phyloP scores from a whole-genome alignment of 2,329 filamentous ascomycete species.

The Penicillium janthinellum region DNA sequence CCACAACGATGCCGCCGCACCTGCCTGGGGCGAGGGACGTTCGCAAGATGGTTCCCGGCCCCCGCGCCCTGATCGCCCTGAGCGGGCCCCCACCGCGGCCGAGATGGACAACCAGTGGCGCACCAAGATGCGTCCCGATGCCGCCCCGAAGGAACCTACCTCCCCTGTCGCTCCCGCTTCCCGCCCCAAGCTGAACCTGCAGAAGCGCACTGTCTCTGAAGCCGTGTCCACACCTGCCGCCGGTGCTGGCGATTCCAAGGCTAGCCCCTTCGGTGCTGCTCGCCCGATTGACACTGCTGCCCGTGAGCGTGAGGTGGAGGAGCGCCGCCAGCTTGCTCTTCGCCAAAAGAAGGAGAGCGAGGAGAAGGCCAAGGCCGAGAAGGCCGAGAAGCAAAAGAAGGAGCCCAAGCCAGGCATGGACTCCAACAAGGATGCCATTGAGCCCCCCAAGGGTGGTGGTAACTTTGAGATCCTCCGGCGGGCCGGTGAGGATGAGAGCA shows the following conservation, averaged over 20 bases:
- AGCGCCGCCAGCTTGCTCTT: constrained; percentile 73
- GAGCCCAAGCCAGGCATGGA: constrained; percentile 40
- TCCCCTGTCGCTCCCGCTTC: constrained; percentile 60
- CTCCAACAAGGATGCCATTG: constrained; percentile 45
- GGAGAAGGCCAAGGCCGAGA: constrained; percentile 77
- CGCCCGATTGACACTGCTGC: constrained; percentile 91
- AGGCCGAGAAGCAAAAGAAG: constrained; percentile 58
- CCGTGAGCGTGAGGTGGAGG: constrained; percentile 85
- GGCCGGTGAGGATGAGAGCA: constrained; percentile 50
- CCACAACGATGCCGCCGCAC: constrained; percentile 67
- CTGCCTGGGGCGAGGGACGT: constrained; percentile 71
- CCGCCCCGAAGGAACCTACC: constrained; percentile 68
- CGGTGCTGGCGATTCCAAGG: constrained; percentile 67
- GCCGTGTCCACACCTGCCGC: constrained; percentile 54
- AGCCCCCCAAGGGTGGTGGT: constrained; percentile 47
- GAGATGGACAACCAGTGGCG: constrained; percentile 96
- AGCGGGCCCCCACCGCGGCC: constrained; percentile 77
- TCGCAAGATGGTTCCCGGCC: constrained; percentile 77
- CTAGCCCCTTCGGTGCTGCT: constrained; percentile 91
- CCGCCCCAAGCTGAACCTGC: constrained; percentile 82
- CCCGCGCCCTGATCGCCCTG: constrained; percentile 71
- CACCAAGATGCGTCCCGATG: constrained; percentile 82
- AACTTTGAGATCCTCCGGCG: constrained; percentile 60
- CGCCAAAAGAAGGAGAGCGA: constrained; percentile 85
- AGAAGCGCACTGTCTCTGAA: constrained; percentile 89